A percentile compares a stretch with the other conserved stretches of the same genome.
Evolutionary conservation across 2,329 filamentous ascomycete species (phyloP).

Genomic region (Microcera coccophila): DNA sequence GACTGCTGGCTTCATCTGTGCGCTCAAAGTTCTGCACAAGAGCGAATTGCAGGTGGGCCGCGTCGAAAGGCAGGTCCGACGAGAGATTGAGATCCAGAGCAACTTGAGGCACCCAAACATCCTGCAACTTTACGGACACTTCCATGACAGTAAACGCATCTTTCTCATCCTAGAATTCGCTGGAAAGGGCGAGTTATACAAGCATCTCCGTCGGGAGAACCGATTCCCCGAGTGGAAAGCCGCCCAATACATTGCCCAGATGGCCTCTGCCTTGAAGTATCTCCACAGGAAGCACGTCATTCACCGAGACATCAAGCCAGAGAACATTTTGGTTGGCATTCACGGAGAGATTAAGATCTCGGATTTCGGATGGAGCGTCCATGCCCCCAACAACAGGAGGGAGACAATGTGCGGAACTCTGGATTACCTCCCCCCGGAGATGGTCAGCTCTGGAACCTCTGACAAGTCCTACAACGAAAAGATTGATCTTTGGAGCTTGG

Average conservation of each 20-base stretch:
- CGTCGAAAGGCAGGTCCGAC: conserved; percentile 80
- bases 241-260: conserved; percentile 81
- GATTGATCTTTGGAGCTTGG: conserved; percentile 93
- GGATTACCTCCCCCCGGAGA: conserved; percentile 96
- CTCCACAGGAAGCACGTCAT: conserved; percentile 97
- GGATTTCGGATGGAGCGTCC: conserved; percentile 97
- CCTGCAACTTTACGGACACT: conserved; percentile 76
- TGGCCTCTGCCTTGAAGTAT: conserved; percentile 81
- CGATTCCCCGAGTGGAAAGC: conserved; percentile 82
- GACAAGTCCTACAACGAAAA: conserved; percentile 94
- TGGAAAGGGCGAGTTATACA: conserved; percentile 81
- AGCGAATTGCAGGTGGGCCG: conserved; percentile 69
- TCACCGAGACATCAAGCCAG: conserved; percentile 94
- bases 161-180: conserved; percentile 86
- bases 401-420: conserved; percentile 96
- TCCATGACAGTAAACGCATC: conserved; percentile 83
- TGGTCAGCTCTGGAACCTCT: conserved; percentile 76
- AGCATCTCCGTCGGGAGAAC: conserved; percentile 72
- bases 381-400: conserved; percentile 89
- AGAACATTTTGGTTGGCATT: conserved; percentile 93
- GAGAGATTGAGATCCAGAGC: conserved; percentile 85
- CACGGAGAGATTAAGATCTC: conserved; percentile 98
- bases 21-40: conserved; percentile 82
- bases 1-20: conserved; percentile 75
- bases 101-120: conserved; percentile 84